These are phyloP conservation scores for Fusarium solani-melongenae DNA, from an alignment of 2,329 filamentous ascomycete species.

Conservation along the genomic window DNA sequence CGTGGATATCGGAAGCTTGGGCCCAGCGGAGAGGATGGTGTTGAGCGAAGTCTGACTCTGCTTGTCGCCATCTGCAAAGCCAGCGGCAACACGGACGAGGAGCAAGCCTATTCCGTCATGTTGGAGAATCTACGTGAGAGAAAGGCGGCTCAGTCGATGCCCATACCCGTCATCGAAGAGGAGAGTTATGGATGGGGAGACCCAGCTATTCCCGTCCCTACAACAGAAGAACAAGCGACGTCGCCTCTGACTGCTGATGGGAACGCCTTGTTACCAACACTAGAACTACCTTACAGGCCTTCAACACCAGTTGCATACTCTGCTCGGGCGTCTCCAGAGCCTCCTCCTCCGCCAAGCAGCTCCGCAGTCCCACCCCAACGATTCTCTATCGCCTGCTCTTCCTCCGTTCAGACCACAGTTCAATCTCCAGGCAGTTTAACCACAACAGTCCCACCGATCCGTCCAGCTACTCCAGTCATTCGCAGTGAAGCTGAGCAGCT, in stretches of 20 bases:
- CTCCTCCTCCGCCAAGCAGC: background rate
- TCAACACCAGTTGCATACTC: background rate
- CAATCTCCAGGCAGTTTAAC: background rate
- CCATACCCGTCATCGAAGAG: background rate
- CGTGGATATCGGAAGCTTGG: background rate
- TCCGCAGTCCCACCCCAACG: background rate
- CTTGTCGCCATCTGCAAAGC: constrained; percentile 1
- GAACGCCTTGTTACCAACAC: background rate
- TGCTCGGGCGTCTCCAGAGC: background rate
- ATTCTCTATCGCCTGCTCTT: background rate
- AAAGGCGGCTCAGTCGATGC: background rate
- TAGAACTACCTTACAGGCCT: background rate
- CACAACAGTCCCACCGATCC: background rate
- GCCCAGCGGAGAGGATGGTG: background rate
- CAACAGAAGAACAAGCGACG: background rate
- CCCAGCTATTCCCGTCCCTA: background rate
- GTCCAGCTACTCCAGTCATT: background rate
- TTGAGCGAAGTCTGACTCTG: background rate
- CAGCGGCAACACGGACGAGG: background rate
- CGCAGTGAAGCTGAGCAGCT: background rate
- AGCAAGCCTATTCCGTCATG: constrained; percentile 4
- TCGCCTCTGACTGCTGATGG: background rate
- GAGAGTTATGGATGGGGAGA: background rate
- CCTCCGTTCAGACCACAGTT: background rate
- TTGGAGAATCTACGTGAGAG: background rate